phyloP scores from a whole-genome alignment of 2,329 filamentous ascomycete species.

The Harringtonia aguacate region DNA sequence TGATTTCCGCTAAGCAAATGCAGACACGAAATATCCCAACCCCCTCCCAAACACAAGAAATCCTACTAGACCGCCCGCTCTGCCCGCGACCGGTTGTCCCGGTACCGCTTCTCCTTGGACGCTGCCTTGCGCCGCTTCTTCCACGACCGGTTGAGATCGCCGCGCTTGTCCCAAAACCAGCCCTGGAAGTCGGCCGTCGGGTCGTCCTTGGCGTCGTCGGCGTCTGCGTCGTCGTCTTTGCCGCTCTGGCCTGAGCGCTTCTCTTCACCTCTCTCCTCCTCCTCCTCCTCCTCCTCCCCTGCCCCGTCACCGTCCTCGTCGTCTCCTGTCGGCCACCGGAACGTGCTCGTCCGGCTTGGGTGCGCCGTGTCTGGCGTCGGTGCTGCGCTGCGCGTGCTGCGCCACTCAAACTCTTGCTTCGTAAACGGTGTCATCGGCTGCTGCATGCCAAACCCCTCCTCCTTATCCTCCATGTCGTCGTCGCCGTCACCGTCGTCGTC shows the following conservation, averaged over 20 bases:
- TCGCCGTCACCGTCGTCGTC: constrained; percentile 29
- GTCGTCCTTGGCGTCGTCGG: not conserved
- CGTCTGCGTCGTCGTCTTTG: too few relatives aligned
- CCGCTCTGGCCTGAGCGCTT: too few relatives aligned
- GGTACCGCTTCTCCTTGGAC: constrained; percentile 55
- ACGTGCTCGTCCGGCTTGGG: constrained; percentile 43
- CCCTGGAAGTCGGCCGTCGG: constrained; percentile 47
- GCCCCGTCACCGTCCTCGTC: constrained; percentile 17
- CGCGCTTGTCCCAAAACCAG: constrained; percentile 58
- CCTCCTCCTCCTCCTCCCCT: constrained; percentile 17
- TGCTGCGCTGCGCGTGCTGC: constrained; percentile 73
- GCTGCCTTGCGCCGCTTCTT: constrained; percentile 52
- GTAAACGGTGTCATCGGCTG: constrained; percentile 75
- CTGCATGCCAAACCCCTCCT: constrained; percentile 14
- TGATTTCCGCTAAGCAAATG: not conserved
- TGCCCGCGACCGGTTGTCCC: constrained; percentile 44
- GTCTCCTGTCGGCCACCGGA: constrained; percentile 32
- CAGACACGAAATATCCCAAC: not conserved
- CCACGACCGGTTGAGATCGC: constrained; percentile 56
- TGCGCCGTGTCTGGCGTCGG: constrained; percentile 91
- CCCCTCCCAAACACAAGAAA: not conserved
- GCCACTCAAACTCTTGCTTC: constrained; percentile 63
- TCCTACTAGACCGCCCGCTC: constrained; percentile 25
- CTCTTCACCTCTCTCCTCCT: not conserved
- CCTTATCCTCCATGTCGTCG: constrained; percentile 9